A percentile compares a stretch with the other conserved stretches of the same genome.
Conservation (phyloP, 305 asterid genomes). For the Petunia hybrid region DNA sequence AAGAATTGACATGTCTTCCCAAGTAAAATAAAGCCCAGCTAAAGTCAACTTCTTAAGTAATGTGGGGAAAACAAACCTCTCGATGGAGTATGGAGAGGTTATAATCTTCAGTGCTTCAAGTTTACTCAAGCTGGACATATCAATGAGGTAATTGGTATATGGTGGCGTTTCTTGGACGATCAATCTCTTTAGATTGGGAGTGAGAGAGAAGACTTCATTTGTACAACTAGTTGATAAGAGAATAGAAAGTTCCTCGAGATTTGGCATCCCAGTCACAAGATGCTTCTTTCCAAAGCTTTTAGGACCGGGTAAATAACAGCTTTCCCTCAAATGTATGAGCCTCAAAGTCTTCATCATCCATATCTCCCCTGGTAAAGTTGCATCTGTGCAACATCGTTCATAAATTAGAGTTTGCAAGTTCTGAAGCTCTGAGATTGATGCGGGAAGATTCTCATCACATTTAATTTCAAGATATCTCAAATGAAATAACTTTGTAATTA, state of each 20-base stretch:
- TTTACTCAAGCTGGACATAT: not conserved
- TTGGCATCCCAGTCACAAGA: not conserved
- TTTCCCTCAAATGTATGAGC: not conserved
- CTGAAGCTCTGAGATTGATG: not conserved
- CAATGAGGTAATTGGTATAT: not conserved
- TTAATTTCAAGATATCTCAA: not conserved
- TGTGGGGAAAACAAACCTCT: not conserved
- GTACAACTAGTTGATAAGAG: not conserved
- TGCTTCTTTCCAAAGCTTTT: not conserved
- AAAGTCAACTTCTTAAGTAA: slow-evolving; percentile 29
- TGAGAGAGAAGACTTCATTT: not conserved
- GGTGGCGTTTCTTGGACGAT: not conserved
- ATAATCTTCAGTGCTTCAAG: not conserved
- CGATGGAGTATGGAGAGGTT: not conserved
- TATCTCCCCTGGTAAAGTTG: not conserved
- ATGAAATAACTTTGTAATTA: not conserved
- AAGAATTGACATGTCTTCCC: not conserved
- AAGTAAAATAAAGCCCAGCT: not conserved
- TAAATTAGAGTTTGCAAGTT: not conserved
- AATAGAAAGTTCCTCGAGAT: not conserved
- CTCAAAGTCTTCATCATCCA: slow-evolving; percentile 15
- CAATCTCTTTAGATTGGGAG: not conserved
- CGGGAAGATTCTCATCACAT: not conserved
- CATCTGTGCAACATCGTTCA: not conserved
- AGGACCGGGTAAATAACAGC: not conserved